phyloP scores from a whole-genome alignment of 352 stramenopile species.

The Thalassiosira pacifica region DNA sequence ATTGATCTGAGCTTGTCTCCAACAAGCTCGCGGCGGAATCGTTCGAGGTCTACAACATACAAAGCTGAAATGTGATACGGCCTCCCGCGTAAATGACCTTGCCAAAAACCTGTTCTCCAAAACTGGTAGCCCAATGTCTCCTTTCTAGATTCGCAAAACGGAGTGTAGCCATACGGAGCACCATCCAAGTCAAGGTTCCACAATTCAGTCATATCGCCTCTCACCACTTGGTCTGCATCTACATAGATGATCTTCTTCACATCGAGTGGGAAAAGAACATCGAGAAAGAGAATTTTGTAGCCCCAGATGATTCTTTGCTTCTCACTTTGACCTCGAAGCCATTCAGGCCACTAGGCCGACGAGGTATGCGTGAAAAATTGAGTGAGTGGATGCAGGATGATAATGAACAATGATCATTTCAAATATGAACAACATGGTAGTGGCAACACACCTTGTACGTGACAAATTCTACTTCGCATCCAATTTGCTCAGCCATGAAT shows the following conservation, averaged over 20 bases:
- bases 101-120: conserved; percentile 98
- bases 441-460: conserved; percentile 93
- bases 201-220: conserved; percentile 97
- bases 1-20: conserved; percentile 95
- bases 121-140: conserved; percentile 98
- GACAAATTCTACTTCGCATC: conserved; percentile 98
- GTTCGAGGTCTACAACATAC: conserved; percentile 98
- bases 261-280: conserved; percentile 98
- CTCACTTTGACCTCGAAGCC: conserved; percentile 97
- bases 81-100: conserved; percentile 95
- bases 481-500: conserved; percentile 92
- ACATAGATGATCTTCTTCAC: conserved; percentile 99
- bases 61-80: conserved; percentile 99
- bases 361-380: no score
- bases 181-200: conserved; percentile 98
- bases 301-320: conserved; percentile 99
- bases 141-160: conserved; percentile 95
- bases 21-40: conserved; percentile 93
- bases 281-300: conserved; percentile 99
- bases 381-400: background rate
- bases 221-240: conserved; percentile 98
- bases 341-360: conserved; percentile 94
- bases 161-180: conserved; percentile 97
- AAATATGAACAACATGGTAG: no score
- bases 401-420: background rate